These are phyloP conservation scores for Thermomucor indicae-seudaticae DNA, from an alignment of 371 early-diverging fungal genomes.

Conservation along the genomic window DNA sequence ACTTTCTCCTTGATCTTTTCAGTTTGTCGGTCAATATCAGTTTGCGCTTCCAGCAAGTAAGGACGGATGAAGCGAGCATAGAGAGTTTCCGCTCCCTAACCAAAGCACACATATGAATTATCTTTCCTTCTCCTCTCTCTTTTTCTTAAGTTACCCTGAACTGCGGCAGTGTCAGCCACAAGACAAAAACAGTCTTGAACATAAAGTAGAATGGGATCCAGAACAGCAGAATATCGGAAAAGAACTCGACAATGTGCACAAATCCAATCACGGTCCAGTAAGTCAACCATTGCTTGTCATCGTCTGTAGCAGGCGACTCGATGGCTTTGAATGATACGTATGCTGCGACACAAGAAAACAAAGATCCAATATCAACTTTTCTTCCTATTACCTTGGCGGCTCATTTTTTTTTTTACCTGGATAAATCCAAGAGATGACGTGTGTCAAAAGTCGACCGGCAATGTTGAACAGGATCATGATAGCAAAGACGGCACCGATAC, in stretches of 20 bases:
- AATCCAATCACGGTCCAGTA: conserved; percentile 88
- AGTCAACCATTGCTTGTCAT: conserved; percentile 89
- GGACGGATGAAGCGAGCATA: conserved; percentile 22
- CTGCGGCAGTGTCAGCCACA: conserved; percentile 82
- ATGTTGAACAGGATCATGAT: conserved; percentile 89
- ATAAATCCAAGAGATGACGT: conserved; percentile 84
- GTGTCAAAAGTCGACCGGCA: conserved; percentile 75
- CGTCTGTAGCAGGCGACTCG: conserved; percentile 71
- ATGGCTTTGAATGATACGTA: conserved; percentile 95
- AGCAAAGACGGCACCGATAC: conserved; percentile 49
- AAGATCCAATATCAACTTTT: background rate
- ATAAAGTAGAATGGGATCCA: conserved; percentile 94
- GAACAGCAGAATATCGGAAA: conserved; percentile 75
- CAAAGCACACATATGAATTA: background rate
- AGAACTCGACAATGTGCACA: conserved; percentile 81
- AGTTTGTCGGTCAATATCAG: conserved; percentile 14
- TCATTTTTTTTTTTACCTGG: conserved; percentile 47
- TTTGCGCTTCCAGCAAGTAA: conserved; percentile 15
- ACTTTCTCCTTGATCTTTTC: conserved; percentile 11
- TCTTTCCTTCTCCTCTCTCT: background rate
- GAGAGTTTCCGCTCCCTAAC: conserved; percentile 24
- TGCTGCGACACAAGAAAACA: conserved; percentile 37
- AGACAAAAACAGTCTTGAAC: conserved; percentile 81
- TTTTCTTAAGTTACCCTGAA: conserved; percentile 53
- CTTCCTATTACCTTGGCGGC: background rate